Percentiles rank a stretch among this genome's conserved stretches.
Evolutionary conservation across 2,329 filamentous ascomycete genomes (phyloP).

Genomic region (Penicillium sp.): DNA sequence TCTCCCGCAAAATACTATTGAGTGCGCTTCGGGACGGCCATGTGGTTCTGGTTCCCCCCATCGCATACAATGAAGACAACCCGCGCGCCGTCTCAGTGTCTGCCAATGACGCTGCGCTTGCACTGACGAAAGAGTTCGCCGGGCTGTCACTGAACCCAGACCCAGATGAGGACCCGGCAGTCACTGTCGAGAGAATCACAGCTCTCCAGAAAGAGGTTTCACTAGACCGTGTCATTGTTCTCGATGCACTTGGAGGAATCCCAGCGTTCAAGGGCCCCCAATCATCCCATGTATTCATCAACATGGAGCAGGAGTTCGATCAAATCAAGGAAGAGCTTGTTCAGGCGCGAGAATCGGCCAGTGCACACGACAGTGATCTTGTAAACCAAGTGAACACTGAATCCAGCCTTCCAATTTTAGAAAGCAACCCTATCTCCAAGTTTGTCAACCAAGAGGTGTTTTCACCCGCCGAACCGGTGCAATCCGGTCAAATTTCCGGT

Average conservation of each 20-base stretch:
- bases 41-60: conserved; percentile 69
- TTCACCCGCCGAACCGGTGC: conserved; percentile 21
- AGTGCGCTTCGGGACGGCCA: conserved; percentile 67
- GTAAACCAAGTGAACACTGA: conserved; percentile 15
- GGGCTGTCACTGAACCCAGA: conserved; percentile 59
- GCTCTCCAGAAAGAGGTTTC: conserved; percentile 57
- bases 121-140: conserved; percentile 74
- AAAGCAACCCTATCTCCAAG: conserved; percentile 49
- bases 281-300: conserved; percentile 80
- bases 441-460: conserved; percentile 38
- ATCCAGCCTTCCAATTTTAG: conserved; percentile 19
- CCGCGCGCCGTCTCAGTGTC: conserved; percentile 52
- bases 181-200: conserved; percentile 41
- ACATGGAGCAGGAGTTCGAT: conserved; percentile 85
- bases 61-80: conserved; percentile 60
- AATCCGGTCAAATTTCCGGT: conserved; percentile 8
- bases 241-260: conserved; percentile 84
- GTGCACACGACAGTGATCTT: conserved; percentile 14
- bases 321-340: conserved; percentile 66
- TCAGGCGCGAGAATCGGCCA: conserved; percentile 25
- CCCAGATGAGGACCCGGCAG: conserved; percentile 47
- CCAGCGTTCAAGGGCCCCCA: conserved; percentile 65
- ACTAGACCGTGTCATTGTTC: conserved; percentile 82
- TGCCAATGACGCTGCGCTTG: conserved; percentile 69
- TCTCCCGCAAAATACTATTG: conserved; percentile 59